Base-by-base conservation (phyloP, 768 basidiomycete genomes). In the Cubamyces sp. region DNA sequence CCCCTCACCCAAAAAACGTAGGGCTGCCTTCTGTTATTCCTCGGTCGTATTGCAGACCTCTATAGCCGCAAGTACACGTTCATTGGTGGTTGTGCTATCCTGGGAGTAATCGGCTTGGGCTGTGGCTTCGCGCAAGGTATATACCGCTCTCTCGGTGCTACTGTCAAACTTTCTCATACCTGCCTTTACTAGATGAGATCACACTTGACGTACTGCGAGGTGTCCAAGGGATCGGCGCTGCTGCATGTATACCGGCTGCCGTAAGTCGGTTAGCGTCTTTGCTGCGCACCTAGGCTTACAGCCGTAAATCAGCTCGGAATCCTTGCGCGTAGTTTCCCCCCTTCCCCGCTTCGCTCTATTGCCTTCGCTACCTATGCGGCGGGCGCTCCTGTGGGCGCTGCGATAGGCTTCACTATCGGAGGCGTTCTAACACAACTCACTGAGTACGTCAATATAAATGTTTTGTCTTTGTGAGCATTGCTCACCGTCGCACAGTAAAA, bases 301-400 rank as follows among this genome's bases (percentile, higher is more conserved):
- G 11, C 11, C 6, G 34, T 9, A 34, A 5, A 34, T 11, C 34
- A 34, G 34, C 71, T 94, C 1, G 94, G 94, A 0, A 94, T 92
- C 60, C 80, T 96, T 37, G 94, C 94, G 0, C 82, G 88, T 49
- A 77, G 86, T 0, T 96, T 96, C 71, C 87, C 89, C 3, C 80
- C 82, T 0, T 87, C 88, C 0, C 77, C 77, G 14, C 80, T 86
- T 0, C 84, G 94, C 11, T 85, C 90, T 1, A 73, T 85, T 0
- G 94, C 92, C 0, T 96, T 96, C 64, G 84, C 94, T 0, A 86
- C 88, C 0, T 96, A 94, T 65, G 81, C 88, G 0, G 91, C 92
- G 0, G 95, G 95, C 26, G 91, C 90, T 0, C 93, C 94, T 0
- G 69, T 95, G 5, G 94, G 94, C 0, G 89, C 82, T 0, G 88